Evolutionary conservation across 129 eudicot species (phyloP), one percentile per base, ranked within the genome.

Genomic region (Flaveria ramosissima): DNA sequence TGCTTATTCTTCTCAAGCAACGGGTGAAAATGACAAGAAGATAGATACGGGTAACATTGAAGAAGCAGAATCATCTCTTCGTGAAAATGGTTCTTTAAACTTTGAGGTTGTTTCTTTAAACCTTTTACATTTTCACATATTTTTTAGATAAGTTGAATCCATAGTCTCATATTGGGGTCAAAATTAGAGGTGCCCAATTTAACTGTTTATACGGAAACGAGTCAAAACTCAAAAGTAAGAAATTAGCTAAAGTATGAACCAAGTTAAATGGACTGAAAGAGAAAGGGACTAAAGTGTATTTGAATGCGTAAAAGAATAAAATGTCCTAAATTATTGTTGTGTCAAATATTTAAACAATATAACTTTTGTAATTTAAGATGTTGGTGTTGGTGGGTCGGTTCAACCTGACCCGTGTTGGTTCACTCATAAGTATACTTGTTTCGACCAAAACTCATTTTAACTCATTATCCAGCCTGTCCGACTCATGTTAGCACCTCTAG

Each of bases 41-140:
- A 85, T 77, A 21, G 98, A 93, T 71, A 86, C 89, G 39, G 90
- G 96, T 72, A 89, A 91, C 76, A 89, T 94, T 50, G 97, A 91
- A 82, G 96, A 94, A 89, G 98, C 98, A 1, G 98, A 94, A 68
- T 83, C 87, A 30, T 91, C 98, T 77, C 80, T 94, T 73, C 96
- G 98, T 27, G 98, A 90, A 80, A 94, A 87, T 46, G 96, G 97
- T 81, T 79, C 84, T 70, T 78, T 94, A 57, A 94, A 94, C 55
- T 89, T 80, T 24, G 98, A 94, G 98, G 98, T 94, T 68, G 51
- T 53, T 81, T 74, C 32, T 78, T 55, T 71, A 63, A 70, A 26
- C 61, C 39, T 51, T 79, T 4, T 50, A 30, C 17, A 30, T 42
- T 63, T 41, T 53, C 21, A 7, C 24, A 12, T 48, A 53, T 26